Base-by-base conservation (phyloP, 352 stramenopile species). In the Elongisporangium prolatum region DNA sequence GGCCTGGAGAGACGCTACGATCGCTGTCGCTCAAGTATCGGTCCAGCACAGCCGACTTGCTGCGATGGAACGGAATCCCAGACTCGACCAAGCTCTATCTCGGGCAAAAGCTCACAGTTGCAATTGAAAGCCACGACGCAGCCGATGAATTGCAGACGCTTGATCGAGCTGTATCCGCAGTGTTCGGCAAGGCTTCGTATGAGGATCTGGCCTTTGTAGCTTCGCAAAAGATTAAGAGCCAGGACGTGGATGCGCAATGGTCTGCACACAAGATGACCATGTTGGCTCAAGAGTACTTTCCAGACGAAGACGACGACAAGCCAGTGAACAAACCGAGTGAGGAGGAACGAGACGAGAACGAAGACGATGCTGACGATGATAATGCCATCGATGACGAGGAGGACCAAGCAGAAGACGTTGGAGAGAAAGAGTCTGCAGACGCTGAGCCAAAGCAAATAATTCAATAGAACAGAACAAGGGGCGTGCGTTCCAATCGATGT, bases 1-100 rank as follows among this genome's bases (percentile, higher is more conserved):
- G 79, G 5, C 67, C 81, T 0, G 79, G 84, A 1, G 81, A 91
- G 56, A 91, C 81, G 10, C 60, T 93, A 21, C 74, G 75, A 10
- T 87, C 80, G 11, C 52, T 93, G 5, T 93, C 81, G 50, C 68
- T 93, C 24, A 84, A 84, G 56, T 93, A 93, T n/a, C 84, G 73
- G 37, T 80, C 80, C 4, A 93, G 80, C 14, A 83, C 86, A 20
- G 65, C 88, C 11, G 74, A 87, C 17, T 37, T 93, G 21, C 69
- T 91, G 6, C 54, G 71, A 21, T 91, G 84, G 84, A 93, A 93
- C 56, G 71, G 73, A 2, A 62, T 93, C 4, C 59, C 75, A 0
- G 80, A 93, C 51, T 86, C 79, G 22, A 86, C 74, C 21, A 86
- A 90, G 40, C 67, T 77, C 28, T 91, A 93, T 52, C 52, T 91